Percentiles rank a stretch among this genome's conserved stretches.
Evolutionary conservation across 2,329 filamentous ascomycete genomes (phyloP).

Genomic region (Amphichorda felina): DNA sequence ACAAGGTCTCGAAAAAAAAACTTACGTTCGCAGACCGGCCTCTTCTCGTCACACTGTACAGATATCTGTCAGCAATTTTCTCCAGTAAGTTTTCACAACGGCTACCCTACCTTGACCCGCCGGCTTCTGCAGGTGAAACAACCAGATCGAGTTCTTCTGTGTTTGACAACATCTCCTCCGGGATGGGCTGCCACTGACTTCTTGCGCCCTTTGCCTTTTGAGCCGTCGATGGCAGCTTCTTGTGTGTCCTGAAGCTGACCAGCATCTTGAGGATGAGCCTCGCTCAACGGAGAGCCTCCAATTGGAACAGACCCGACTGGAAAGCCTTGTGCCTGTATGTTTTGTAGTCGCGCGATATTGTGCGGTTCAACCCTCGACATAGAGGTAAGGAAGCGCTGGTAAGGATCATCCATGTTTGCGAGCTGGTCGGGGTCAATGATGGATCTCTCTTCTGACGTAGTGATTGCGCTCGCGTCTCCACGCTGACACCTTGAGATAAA

Average conservation of each 20-base stretch:
- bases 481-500: too few species aligned
- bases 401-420: constrained; percentile 40
- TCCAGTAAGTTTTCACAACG: constrained; percentile 3
- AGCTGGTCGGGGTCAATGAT: too few species aligned
- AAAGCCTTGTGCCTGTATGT: neutral
- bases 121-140: constrained; percentile 86
- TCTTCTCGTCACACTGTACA: constrained; percentile 80
- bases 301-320: constrained; percentile 4
- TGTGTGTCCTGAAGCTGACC: constrained; percentile 38
- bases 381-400: constrained; percentile 41
- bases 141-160: constrained; percentile 83
- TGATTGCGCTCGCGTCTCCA: too few species aligned
- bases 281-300: constrained; percentile 4
- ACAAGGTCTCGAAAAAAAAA: constrained; percentile 2
- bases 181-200: constrained; percentile 25
- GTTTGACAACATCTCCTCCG: constrained; percentile 60
- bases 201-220: constrained; percentile 27
- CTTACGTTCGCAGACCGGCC: constrained; percentile 73
- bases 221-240: constrained; percentile 19
- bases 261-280: constrained; percentile 16
- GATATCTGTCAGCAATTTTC: constrained; percentile 11
- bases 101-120: constrained; percentile 60
- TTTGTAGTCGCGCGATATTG: constrained; percentile 7
- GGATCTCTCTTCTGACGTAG: too few species aligned
- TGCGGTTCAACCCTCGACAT: constrained; percentile 28